Evolutionary conservation across 2,329 filamentous ascomycete genomes (phyloP), one percentile per base, ranked within the genome.

Genomic region (Calonectria leucothoes): DNA sequence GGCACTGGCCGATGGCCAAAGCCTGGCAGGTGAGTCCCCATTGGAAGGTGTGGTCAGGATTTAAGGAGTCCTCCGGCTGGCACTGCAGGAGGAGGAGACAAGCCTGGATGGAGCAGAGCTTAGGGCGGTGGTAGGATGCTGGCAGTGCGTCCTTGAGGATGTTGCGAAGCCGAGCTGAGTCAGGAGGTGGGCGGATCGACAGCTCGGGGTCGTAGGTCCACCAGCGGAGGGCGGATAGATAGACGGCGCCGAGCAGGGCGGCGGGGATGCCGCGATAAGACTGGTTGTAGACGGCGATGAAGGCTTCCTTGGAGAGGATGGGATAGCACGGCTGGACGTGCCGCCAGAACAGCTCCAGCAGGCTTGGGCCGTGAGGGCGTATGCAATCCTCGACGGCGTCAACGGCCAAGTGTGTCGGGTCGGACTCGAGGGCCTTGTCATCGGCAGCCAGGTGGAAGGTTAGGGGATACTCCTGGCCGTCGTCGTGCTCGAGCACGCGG

Each of bases 301-400:
- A 91, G 25, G 88, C 86, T 27, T 87, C 87, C 80, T 90, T 90
- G 80, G 89, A 87, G 6, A 90, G 80, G 57, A 90, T 85, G 1
- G 89, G 89, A 76, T 88, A 90, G 72, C 84, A 86, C 1, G 88
- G 89, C 71, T 90, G 89, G 12, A 90, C 86, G 55, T 89, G 87
- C n/a, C 87, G 83, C 81, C 92, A 93, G 83, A 92, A 93, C 37
- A 93, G 85, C 75, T 91, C 89, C 71, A 93, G 87, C 66, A 94
- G 84, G 49, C 87, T 87, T 63, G 87, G 87, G 7, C 91, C 92
- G 80, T 93, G 88, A 14, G 90, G 89, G 29, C 87, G 86, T 25
- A 93, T 89, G 69, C 90, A 86, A 48, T 86, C 85, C 82, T 93
- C 91, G 72, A 93, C 88, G 42, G 88, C 87, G 71, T 85, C 80